Conservation (phyloP, 495 filamentous ascomycete species). For the Neurospora tetrasperma region DNA sequence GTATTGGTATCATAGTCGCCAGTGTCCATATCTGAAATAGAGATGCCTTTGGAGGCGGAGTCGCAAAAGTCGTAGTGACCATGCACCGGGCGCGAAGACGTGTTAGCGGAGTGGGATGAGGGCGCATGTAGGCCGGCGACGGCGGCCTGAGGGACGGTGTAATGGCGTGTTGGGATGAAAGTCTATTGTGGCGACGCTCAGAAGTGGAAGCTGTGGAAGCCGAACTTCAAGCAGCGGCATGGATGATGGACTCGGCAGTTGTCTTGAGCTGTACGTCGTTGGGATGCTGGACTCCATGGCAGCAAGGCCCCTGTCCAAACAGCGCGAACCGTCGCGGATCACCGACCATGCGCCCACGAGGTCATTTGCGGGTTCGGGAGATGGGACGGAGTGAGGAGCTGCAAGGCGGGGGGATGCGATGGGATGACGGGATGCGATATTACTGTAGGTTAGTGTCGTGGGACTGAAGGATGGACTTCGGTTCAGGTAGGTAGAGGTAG, state of each 20-base stretch:
- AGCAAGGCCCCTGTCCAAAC: conserved; percentile 7
- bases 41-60: conserved; percentile 10
- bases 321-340: conserved; percentile 8
- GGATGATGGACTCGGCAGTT: neutral
- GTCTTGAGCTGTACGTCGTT: conserved; percentile 7
- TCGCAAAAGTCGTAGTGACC: conserved; percentile 8
- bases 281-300: conserved; percentile 23
- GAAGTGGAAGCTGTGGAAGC: neutral
- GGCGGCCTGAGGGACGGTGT: neutral
- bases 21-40: conserved; percentile 39
- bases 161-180: neutral
- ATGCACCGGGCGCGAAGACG: conserved; percentile 15
- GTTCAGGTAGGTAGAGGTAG: neutral
- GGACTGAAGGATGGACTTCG: neutral
- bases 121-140: conserved; percentile 11
- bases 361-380: conserved; percentile 7
- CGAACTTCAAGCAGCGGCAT: neutral
- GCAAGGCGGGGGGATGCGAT: neutral
- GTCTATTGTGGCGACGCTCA: neutral
- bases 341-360: conserved; percentile 4
- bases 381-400: neutral
- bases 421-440: neutral
- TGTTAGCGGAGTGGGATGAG: conserved; percentile 3
- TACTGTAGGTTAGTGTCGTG: neutral
- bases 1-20: conserved; percentile 45